Conservation (phyloP, 306 rosid species). For the Geum urbanum region DNA sequence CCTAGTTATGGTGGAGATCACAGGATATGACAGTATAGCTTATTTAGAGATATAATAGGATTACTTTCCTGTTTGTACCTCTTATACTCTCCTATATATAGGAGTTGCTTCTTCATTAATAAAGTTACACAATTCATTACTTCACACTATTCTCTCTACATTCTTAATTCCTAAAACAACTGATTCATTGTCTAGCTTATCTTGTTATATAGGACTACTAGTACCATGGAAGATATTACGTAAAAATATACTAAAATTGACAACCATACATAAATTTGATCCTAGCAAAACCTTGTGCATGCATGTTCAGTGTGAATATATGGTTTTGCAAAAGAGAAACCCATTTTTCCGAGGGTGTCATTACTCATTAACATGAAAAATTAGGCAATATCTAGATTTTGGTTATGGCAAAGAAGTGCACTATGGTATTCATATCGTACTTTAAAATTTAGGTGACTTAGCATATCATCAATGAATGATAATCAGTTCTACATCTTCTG, state of each 20-base stretch:
- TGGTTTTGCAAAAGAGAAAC: no score
- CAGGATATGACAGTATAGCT: no score
- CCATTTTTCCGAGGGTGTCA: no score
- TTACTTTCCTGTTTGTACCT: no score
- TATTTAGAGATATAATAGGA: no score
- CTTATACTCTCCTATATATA: no score
- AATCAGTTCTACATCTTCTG: neutral
- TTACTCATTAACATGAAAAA: neutral
- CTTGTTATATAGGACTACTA: neutral
- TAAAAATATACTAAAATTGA: neutral
- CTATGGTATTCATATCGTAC: neutral
- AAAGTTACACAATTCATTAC: no score
- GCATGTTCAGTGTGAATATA: neutral
- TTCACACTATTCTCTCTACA: no score
- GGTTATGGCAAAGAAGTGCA: neutral
- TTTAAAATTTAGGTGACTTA: neutral
- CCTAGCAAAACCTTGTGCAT: neutral
- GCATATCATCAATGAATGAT: neutral
- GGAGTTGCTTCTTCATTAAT: no score
- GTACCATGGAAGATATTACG: neutral
- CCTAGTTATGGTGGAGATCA: no score
- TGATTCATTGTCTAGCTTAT: neutral
- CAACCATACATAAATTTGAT: neutral
- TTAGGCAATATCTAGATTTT: neutral
- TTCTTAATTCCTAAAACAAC: no score